Percentiles rank a stretch among this genome's conserved stretches.
These are phyloP conservation scores for Ganoderma multipileum DNA, from an alignment of 1,284 basidiomycete species.

Conservation along the genomic window DNA sequence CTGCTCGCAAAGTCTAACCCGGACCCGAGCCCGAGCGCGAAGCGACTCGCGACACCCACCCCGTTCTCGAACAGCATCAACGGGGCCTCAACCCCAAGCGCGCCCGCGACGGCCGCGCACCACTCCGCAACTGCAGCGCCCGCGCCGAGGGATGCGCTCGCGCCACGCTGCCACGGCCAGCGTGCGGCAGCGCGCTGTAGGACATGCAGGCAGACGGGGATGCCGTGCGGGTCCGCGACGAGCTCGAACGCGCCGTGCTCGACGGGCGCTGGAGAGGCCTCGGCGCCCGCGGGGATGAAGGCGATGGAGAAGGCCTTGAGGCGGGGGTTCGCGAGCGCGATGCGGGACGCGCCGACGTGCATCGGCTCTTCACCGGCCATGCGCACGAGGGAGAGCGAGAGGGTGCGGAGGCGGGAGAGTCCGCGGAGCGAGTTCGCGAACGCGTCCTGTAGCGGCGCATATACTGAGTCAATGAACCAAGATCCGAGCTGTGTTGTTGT, in stretches of 20 bases:
- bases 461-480: not conserved
- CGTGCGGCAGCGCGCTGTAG: constrained; percentile 53
- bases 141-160: not conserved
- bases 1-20: constrained; percentile 9
- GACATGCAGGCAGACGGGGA: constrained; percentile 49
- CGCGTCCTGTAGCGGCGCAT: constrained; percentile 36
- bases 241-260: constrained; percentile 62
- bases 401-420: constrained; percentile 64
- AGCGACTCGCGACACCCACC: constrained; percentile 32
- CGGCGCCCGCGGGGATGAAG: constrained; percentile 55
- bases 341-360: constrained; percentile 59
- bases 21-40: constrained; percentile 45
- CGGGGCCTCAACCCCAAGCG: constrained; percentile 24
- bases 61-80: constrained; percentile 21
- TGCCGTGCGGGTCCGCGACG: constrained; percentile 48
- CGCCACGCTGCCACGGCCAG: constrained; percentile 26
- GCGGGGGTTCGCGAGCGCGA: constrained; percentile 70
- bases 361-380: constrained; percentile 70
- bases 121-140: constrained; percentile 21
- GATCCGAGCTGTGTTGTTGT: not conserved
- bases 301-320: constrained; percentile 65
- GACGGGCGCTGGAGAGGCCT: constrained; percentile 33
- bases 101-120: constrained; percentile 25
- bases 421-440: constrained; percentile 51
- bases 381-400: constrained; percentile 67